Evolutionary conservation across 148 eudicot species (phyloP).

Genomic region (Cornus controversa): DNA sequence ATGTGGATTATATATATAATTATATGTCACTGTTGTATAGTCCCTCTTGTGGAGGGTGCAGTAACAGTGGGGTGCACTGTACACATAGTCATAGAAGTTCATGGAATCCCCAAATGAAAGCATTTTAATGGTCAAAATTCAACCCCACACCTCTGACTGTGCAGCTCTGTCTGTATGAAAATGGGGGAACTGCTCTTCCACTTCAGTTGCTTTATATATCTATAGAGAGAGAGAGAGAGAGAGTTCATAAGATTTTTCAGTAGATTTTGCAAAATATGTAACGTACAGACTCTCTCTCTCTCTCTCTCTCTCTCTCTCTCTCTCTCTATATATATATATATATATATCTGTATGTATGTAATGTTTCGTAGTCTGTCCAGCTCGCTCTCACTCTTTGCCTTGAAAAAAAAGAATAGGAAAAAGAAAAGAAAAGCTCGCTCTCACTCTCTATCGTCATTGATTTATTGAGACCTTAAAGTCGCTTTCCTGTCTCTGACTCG

Average conservation of each 20-base stretch:
- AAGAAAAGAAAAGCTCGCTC: not conserved
- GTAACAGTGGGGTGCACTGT: not conserved
- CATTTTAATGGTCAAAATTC: not conserved
- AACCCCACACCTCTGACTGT: not conserved
- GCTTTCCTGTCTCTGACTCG: constrained; percentile 67
- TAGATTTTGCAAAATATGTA: not conserved
- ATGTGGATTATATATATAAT: too few species aligned
- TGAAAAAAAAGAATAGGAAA: too few species aligned
- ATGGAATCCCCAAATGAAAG: not conserved
- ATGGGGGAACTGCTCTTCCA: not conserved
- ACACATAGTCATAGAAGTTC: not conserved
- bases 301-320: too few species aligned
- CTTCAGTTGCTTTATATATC: not conserved
- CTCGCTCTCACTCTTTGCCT: not conserved
- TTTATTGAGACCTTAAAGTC: constrained; percentile 54
- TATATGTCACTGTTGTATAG: too few species aligned
- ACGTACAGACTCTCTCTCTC: too few species aligned
- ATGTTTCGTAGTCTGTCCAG: not conserved
- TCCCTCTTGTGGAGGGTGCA: not conserved
- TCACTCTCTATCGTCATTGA: constrained; percentile 15
- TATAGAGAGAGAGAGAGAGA: not conserved
- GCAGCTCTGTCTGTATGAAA: not conserved
- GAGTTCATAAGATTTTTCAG: not conserved
- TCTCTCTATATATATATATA: not conserved
- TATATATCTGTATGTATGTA: not conserved